Evolutionary conservation across 805 yeast genomes (phyloP).

Genomic region (Blastobotrys parvus): DNA sequence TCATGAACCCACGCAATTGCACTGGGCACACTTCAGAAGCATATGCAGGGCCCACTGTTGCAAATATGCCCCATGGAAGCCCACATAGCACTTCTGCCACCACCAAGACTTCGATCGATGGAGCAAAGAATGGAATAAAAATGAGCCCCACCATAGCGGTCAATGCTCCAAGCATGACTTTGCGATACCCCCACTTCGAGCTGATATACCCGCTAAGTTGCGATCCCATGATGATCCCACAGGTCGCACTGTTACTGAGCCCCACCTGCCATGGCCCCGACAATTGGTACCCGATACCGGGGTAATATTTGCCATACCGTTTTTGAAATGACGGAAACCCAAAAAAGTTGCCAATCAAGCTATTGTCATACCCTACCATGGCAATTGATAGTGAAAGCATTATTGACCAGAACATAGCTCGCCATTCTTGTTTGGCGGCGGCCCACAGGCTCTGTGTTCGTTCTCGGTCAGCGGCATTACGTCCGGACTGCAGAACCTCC

Average conservation of each 20-base stretch:
- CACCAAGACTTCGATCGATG: conserved; percentile 29
- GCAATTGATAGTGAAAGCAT: conserved; percentile 24
- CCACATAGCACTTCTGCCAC: conserved; percentile 32
- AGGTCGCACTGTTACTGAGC: conserved; percentile 18
- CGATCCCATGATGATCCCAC: conserved; percentile 39
- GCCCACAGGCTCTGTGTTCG: too few relatives aligned
- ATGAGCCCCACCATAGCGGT: conserved; percentile 27
- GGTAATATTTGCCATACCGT: conserved; percentile 23
- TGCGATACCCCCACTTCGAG: conserved; percentile 39
- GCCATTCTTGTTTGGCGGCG: too few relatives aligned
- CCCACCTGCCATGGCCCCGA: conserved; percentile 21
- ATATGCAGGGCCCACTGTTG: conserved; percentile 41
- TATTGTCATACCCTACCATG: conserved; percentile 45
- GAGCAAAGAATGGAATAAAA: conserved; percentile 37
- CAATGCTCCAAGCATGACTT: conserved; percentile 32
- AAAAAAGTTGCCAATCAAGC: conserved; percentile 34
- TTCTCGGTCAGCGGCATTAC: not conserved
- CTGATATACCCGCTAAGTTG: conserved; percentile 36
- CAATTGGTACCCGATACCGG: conserved; percentile 1
- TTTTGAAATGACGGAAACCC: conserved; percentile 37
- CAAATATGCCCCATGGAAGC: conserved; percentile 47
- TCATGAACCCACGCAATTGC: conserved; percentile 39
- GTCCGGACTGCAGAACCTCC: not conserved
- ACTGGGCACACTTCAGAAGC: conserved; percentile 50
- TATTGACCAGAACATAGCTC: conserved; percentile 27